Evolutionary conservation across 2,329 filamentous ascomycete genomes (phyloP), one percentile per base, ranked within the genome.

Genomic region (Epichloe amarillans): DNA sequence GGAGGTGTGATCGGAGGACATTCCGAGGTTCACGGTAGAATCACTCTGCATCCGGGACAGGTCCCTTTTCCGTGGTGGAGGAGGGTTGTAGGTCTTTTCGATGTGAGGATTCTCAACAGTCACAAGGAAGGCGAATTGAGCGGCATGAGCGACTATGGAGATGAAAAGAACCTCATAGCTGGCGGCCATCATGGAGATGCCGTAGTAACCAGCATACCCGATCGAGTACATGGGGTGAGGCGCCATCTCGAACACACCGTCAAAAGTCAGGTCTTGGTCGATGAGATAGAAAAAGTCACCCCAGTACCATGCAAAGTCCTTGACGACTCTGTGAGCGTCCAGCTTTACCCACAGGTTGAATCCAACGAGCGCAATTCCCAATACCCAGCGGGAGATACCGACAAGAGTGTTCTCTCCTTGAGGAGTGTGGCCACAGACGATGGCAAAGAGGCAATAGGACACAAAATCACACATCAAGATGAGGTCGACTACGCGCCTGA

Each of bases 271-370:
- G 64, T 95, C 88, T 70, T 97, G 90, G 69, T 98, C 93, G 66
- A 98, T 88, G 62, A 98, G 83, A 69, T 89, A 98, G 75, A 97
- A 98, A 71, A 97, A 97, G 69, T 98, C 93, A 54, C 93, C 93
- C 93, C 93, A 98, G 70, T 97, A 98, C 93, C 93, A 98, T 30
- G 93, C 93, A 71, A 90, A 98, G 69, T 98, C 93, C 69, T 97
- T 97, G 64, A 98, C 93, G 47, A 98, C 93, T 54, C 93, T 80
- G 68, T 98, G 93, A 19, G 93, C 93, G 68, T 98, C 93, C 55
- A 98, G 76, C 71, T 98, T 98, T 56, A 98, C 93, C 90, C 93
- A 97, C 21, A 97, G 76, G 66, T 97, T 98, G 77, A 98, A 97
- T 52, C 86, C 76, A 55, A 98, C 84, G 26, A 97, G 76, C 40